Evolutionary conservation across 805 yeast genomes (phyloP).

Genomic region (Ogataea thermomethanolica): DNA sequence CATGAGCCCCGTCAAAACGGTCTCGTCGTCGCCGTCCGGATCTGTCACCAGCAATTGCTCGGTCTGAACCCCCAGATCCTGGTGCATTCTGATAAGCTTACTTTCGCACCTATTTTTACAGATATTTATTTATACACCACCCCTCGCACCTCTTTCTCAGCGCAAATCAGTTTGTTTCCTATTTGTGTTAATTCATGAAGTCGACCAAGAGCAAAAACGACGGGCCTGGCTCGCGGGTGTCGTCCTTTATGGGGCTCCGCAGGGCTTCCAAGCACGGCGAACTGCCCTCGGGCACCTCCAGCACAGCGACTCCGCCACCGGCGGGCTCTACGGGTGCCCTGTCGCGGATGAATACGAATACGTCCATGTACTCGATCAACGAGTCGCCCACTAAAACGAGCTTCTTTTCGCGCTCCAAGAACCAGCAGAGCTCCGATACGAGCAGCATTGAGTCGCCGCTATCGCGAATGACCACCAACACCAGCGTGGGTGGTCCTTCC

Average conservation of each 20-base stretch:
- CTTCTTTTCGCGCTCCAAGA: slow-evolving; percentile 18
- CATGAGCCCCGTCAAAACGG: slow-evolving; percentile 7
- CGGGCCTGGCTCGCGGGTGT: slow-evolving; percentile 16
- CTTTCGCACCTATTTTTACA: background rate
- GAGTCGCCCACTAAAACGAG: slow-evolving; percentile 26
- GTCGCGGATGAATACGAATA: slow-evolving; percentile 19
- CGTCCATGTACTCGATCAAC: slow-evolving; percentile 12
- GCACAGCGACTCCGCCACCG: no score
- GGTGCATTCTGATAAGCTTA: no score
- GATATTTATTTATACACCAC: background rate
- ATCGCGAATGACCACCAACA: slow-evolving; percentile 28
- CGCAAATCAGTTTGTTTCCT: slow-evolving; percentile 11
- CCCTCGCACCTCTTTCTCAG: slow-evolving; percentile 11
- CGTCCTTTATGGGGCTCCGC: slow-evolving; percentile 25
- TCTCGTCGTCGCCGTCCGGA: background rate
- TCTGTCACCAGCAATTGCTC: slow-evolving; percentile 3
- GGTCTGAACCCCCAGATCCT: background rate
- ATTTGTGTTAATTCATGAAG: slow-evolving; percentile 12
- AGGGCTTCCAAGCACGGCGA: slow-evolving; percentile 15
- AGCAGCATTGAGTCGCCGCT: slow-evolving; percentile 26
- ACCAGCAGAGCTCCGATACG: slow-evolving; percentile 13
- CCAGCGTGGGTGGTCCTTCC: slow-evolving; percentile 15
- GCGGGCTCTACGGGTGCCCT: slow-evolving; percentile 6
- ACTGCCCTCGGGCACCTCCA: slow-evolving; percentile 14
- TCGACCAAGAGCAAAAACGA: slow-evolving; percentile 16